These are phyloP conservation scores for Ophiocordyceps camponoti-leonardi DNA, from an alignment of 2,329 filamentous ascomycete species.

Conservation along the genomic window DNA sequence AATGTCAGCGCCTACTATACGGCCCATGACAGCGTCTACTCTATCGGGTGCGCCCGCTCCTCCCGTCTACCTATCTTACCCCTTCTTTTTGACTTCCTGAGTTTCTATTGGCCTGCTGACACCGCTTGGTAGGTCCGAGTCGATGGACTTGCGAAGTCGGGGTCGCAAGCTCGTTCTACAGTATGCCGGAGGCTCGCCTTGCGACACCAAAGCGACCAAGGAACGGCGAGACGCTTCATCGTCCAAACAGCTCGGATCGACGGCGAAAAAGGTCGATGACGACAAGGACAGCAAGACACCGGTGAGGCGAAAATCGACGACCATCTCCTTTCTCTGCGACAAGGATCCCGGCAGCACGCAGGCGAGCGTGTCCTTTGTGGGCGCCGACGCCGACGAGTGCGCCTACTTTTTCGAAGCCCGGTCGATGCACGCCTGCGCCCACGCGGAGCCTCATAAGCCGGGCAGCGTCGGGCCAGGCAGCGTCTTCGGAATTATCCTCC, in stretches of 20 bases:
- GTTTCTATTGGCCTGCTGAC: background rate
- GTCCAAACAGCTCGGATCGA: conserved; percentile 3
- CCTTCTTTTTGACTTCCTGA: background rate
- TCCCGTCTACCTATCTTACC: too few relatives aligned
- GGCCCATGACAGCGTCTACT: conserved; percentile 47
- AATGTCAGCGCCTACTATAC: conserved; percentile 71
- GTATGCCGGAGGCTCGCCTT: conserved; percentile 63
- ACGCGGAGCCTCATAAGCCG: conserved; percentile 51
- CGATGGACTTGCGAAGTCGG: conserved; percentile 34
- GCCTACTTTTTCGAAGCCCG: conserved; percentile 92
- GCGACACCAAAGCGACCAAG: conserved; percentile 28
- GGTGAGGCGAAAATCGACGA: conserved; percentile 53
- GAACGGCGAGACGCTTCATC: conserved; percentile 3
- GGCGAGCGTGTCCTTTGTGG: conserved; percentile 68
- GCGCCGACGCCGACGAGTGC: conserved; percentile 71
- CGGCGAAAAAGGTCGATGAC: conserved; percentile 8
- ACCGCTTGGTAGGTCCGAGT: conserved; percentile 21
- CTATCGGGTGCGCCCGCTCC: conserved; percentile 47
- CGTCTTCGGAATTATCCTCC: conserved; percentile 75
- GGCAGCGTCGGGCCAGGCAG: conserved; percentile 53
- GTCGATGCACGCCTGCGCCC: conserved; percentile 62
- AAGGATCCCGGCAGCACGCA: conserved; percentile 53
- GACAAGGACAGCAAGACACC: conserved; percentile 8
- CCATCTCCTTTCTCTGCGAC: conserved; percentile 89
- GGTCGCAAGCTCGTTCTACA: conserved; percentile 63